Base-by-base conservation (phyloP, 371 early-diverging fungal species). In the Encephalitozoon cuniculi region DNA sequence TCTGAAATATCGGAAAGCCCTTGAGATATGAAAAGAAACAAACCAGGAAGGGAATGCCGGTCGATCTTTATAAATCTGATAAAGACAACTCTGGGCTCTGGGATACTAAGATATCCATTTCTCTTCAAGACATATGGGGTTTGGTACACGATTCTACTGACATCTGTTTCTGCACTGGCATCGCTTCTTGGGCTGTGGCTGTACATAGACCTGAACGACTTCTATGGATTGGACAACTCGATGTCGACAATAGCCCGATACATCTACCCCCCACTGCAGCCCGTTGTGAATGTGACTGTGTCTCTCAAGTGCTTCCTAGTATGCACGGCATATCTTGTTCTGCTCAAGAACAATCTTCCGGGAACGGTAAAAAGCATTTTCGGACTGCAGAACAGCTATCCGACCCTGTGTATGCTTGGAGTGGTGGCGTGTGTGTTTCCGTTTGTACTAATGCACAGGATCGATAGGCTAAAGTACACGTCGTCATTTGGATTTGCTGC, bases 81-180 rank as follows among this genome's bases (percentile, higher is more conserved):
- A 23, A 79, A 79, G 41, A 68, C 79, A 11, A 67, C 51, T 21
- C 37, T 79, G n/a, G 79, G 79, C 11, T 51, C 54, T 66, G 75
- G 71, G 4, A 68, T 79, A 15, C 32, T 79, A 30, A 55, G 39
- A 43, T 79, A 79, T 67, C 79, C 79, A 7, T 46, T 37, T 64
- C 67, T 79, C 7, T 69, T 69, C n/a, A 30, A 74, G 30, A 40
- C 7, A 41, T 59, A 74, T 71, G 79, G 79, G 0, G 12, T 70
- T 26, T 40, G 70, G 63, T 37, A 21, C 12, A 43, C 69, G 18
- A 41, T 70, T 1, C 9, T 65, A 12, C 26, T 72, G 18, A 66
- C 79, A 2, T 8, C 55, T 25, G 21, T 74, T 0, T 54, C 54
- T 59, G 65, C 68, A 15, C n/a, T 67, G n/a, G 39, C 65, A 28